A percentile compares a stretch with the other conserved stretches of the same genome.
phyloP scores from a whole-genome alignment of 345 rosid species.

The Psidium guajava region DNA sequence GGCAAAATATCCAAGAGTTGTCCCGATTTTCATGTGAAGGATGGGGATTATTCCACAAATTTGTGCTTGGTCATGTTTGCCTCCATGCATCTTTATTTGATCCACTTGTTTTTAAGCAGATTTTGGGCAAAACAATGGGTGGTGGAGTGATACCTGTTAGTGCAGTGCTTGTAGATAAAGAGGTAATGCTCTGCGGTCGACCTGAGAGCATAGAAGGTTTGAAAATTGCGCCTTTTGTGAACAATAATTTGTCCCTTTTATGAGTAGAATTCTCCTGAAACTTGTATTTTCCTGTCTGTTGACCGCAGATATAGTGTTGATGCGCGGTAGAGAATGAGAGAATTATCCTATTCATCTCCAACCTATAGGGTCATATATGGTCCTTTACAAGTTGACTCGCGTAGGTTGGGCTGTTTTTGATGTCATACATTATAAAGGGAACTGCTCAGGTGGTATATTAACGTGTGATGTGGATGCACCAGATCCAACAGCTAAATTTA shows the following conservation, averaged over 20 bases:
- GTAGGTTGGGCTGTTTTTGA: neutral
- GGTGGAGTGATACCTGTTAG: too few species aligned
- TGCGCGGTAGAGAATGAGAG: neutral
- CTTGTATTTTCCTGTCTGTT: neutral
- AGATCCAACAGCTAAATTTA: neutral
- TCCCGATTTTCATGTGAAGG: neutral
- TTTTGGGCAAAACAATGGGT: too few species aligned
- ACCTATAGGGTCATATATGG: neutral
- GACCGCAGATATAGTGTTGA: neutral
- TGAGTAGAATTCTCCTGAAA: too few species aligned
- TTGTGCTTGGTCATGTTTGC: neutral
- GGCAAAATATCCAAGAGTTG: neutral
- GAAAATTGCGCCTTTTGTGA: too few species aligned
- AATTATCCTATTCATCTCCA: neutral
- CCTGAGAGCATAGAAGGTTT: too few species aligned
- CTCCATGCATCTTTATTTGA: neutral
- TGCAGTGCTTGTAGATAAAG: too few species aligned
- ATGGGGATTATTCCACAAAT: neutral
- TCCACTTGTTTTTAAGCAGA: too few species aligned
- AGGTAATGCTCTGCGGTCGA: too few species aligned
- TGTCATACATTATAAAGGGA: neutral
- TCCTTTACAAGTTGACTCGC: neutral
- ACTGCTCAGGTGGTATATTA: accelerated
- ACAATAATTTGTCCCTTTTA: too few species aligned
- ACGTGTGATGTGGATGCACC: neutral